Evolutionary conservation across 75 land plant species (phyloP).

Genomic region (Cunninghamia lanceolata): DNA sequence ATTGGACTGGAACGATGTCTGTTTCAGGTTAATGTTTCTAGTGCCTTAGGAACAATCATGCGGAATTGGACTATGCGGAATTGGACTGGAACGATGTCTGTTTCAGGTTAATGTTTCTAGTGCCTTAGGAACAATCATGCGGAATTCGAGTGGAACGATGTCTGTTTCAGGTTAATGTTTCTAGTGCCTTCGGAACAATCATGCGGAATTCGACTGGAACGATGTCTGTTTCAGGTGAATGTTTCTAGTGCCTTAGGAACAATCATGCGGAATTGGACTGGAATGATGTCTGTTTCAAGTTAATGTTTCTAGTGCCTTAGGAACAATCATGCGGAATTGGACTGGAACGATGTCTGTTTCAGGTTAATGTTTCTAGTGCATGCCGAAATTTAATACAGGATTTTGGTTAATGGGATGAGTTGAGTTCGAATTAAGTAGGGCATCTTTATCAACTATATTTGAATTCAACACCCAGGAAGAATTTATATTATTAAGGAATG

Average conservation of each 20-base stretch:
- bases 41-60: neutral
- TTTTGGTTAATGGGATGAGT: neutral
- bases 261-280: neutral
- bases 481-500: neutral
- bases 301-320: neutral
- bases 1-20: neutral
- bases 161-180: neutral
- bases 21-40: neutral
- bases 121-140: neutral
- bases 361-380: neutral
- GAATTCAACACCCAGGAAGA: neutral
- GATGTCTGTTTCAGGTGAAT: neutral
- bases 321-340: neutral
- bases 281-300: neutral
- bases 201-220: neutral
- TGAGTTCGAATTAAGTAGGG: neutral
- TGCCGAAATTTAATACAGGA: neutral
- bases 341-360: neutral
- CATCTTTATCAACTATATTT: neutral
- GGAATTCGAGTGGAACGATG: neutral
- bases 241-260: neutral
- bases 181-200: neutral
- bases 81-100: neutral
- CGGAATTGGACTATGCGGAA: too few species aligned
- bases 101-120: neutral